Evolutionary conservation across 2,329 filamentous ascomycete species (phyloP), one percentile per base, ranked within the genome.

Genomic region (Hymenoscyphus fraxineus): DNA sequence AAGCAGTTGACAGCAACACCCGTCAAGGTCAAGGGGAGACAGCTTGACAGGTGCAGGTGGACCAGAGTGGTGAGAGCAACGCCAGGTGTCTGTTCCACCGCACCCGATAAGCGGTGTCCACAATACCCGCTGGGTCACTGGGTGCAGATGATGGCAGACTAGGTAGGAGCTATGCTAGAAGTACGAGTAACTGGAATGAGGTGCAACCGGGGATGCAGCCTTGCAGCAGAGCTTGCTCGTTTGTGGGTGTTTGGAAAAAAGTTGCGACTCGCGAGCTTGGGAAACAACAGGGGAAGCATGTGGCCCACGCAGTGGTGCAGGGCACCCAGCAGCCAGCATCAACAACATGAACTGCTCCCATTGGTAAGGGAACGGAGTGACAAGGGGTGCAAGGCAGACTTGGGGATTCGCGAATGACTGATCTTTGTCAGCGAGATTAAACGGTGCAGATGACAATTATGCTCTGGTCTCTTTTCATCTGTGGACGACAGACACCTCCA

Each of bases 371-470:
- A 51, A 51, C 19, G 44, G 44, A 51, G n/a, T 51, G 19, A n/a
- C 44, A n/a, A 19, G 44, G 44, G 44, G 19, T 27, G 19, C 44
- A 12, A 51, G 44, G 44, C 44, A 51, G 44, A 51, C 22, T 51
- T 51, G 44, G n/a, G 22, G 9, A 51, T 51, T 51, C 27, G 44
- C 44, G n/a, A 51, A 51, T 51, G 44, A 51, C n/a, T 22, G 44
- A 51, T 51, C 44, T 51, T 51, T 51, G 44, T 51, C 44, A 51
- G 19, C 44, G 44, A 51, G 44, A 51, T 51, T 51, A 51, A 51
- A 51, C 19, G 44, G 44, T 51, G 44, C 19, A 51, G 44, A 51
- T 22, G 44, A 22, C 44, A 51, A 51, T 51, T 19, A 51, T 51
- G 44, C 44, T 51, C 19, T 27, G 22, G 27, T 27, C 41, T n/a